phyloP scores from a whole-genome alignment of 2,329 filamentous ascomycete genomes.

The Orbilia javanica region DNA sequence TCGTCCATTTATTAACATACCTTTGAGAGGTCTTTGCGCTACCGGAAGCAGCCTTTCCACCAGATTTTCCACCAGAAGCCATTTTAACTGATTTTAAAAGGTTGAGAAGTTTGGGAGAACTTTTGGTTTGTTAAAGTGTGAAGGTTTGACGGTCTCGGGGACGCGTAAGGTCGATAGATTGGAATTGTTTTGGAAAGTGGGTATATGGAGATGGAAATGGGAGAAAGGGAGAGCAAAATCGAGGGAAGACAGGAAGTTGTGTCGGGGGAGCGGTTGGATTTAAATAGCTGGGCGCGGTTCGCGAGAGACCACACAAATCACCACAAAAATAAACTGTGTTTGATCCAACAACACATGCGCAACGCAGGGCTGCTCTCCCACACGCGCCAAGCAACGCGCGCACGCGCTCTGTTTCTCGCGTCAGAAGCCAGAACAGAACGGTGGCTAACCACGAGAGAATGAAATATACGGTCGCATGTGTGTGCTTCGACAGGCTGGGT shows the following conservation, averaged over 20 bases:
- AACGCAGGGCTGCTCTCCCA: neutral
- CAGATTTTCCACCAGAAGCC: conserved; percentile 92
- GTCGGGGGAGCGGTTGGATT: conserved; percentile 59
- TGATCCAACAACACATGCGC: conserved; percentile 28
- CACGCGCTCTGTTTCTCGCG: neutral
- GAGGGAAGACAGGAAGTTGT: conserved; percentile 62
- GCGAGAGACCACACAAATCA: conserved; percentile 54
- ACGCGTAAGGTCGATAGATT: conserved; percentile 39
- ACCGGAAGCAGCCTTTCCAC: conserved; percentile 88
- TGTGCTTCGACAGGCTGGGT: too few relatives aligned
- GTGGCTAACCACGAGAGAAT: too few relatives aligned
- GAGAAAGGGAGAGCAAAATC: conserved; percentile 60
- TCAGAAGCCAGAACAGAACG: too few relatives aligned
- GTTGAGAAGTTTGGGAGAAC: conserved; percentile 65
- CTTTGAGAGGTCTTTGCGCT: conserved; percentile 99
- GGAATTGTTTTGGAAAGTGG: conserved; percentile 33
- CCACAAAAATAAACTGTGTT: conserved; percentile 41
- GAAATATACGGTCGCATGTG: too few relatives aligned
- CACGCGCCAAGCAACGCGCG: conserved; percentile 21
- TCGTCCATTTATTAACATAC: too few relatives aligned
- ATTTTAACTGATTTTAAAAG: conserved; percentile 75
- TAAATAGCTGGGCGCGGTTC: conserved; percentile 51
- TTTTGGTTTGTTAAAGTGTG: conserved; percentile 63
- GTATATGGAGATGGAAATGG: conserved; percentile 58
- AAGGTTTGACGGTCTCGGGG: conserved; percentile 61